phyloP scores from a whole-genome alignment of 1,284 basidiomycete species.

The Austropuccinia psidii region DNA sequence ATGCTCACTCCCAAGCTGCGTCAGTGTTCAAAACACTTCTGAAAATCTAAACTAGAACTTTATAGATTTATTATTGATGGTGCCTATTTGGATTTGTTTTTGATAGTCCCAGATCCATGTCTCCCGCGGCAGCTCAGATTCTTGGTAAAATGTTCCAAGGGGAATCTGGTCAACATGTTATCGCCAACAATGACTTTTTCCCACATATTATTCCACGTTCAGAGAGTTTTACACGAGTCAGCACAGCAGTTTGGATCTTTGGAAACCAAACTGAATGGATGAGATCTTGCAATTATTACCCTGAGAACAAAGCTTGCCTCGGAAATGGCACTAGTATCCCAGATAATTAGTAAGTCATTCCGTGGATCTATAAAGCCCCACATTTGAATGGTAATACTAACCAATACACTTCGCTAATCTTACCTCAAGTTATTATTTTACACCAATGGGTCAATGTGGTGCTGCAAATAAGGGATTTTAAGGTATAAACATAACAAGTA shows the following conservation, averaged over 20 bases:
- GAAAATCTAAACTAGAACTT: neutral
- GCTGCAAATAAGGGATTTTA: constrained; percentile 20
- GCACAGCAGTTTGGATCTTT: constrained; percentile 18
- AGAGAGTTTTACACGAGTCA: neutral
- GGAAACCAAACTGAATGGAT: constrained; percentile 28
- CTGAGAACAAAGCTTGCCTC: constrained; percentile 17
- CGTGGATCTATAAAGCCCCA: too few relatives aligned
- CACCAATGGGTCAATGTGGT: constrained; percentile 19
- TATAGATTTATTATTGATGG: neutral
- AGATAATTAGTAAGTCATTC: constrained; percentile 1
- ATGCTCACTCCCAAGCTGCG: constrained; percentile 35
- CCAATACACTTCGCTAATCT: neutral
- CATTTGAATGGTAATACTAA: neutral
- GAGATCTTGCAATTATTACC: constrained; percentile 6
- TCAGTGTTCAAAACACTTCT: neutral
- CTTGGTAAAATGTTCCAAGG: constrained; percentile 16
- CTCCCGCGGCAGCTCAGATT: neutral
- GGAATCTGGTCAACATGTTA: constrained; percentile 23
- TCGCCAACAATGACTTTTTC: constrained; percentile 34
- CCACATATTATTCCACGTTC: constrained; percentile 9
- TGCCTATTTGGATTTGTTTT: neutral
- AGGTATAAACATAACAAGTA: too few relatives aligned
- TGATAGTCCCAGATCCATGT: constrained; percentile 2
- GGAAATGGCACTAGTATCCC: constrained; percentile 21
- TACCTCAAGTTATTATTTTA: constrained; percentile 24